These are phyloP conservation scores for Solanum peruvianum DNA, from an alignment of 257 asterid species.

Conservation along the genomic window DNA sequence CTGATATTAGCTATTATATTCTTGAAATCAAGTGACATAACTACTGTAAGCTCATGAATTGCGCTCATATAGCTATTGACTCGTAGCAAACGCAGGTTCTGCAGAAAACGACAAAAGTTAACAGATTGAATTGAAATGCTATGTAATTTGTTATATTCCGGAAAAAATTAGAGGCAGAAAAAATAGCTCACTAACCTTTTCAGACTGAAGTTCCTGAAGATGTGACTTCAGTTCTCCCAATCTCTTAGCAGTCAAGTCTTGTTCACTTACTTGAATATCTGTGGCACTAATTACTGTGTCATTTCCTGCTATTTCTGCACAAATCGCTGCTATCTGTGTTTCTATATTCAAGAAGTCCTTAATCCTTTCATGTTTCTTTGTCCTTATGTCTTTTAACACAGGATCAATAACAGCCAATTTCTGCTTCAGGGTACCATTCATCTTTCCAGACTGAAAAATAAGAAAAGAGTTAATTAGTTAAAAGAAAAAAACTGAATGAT, in stretches of 20 bases:
- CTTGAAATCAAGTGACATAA: conserved; percentile 59
- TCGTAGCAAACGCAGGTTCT: conserved; percentile 61
- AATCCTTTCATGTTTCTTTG: conserved; percentile 45
- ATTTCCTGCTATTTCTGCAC: conserved; percentile 65
- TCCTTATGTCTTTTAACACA: conserved; percentile 39
- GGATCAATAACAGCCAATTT: conserved; percentile 41
- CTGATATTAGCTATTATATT: conserved; percentile 52
- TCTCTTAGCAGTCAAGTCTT: conserved; percentile 47
- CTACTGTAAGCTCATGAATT: conserved; percentile 51
- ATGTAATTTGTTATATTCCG: neutral
- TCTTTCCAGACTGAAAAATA: conserved; percentile 22
- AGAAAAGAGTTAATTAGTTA: neutral
- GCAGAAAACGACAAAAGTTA: conserved; percentile 8
- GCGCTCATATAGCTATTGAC: conserved; percentile 30
- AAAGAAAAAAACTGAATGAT: neutral
- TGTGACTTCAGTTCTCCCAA: conserved; percentile 45
- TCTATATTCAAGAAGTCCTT: conserved; percentile 46
- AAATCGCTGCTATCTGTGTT: conserved; percentile 39
- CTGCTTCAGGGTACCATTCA: conserved; percentile 43
- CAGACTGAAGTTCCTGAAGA: conserved; percentile 61
- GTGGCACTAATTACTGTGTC: conserved; percentile 20
- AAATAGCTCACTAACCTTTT: conserved; percentile 34
- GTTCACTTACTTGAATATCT: conserved; percentile 41
- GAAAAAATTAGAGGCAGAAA: neutral
- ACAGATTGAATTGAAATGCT: neutral